Base-by-base conservation (phyloP, 2,329 filamentous ascomycete species). In the Seiridium cupressi region DNA sequence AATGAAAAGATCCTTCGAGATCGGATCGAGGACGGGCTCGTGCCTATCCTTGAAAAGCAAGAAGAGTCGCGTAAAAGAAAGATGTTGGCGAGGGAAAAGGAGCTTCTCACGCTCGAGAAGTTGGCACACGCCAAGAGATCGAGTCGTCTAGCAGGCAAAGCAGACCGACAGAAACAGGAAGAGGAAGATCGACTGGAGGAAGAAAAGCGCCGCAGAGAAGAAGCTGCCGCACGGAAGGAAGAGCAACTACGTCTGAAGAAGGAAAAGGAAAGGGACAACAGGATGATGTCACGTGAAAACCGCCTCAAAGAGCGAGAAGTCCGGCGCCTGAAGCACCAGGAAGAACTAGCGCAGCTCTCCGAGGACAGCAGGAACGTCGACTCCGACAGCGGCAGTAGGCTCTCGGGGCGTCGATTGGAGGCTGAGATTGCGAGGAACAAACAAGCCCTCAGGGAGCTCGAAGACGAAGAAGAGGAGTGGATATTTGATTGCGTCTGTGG, bases 401-500 rank as follows among this genome's bases (percentile, higher is more conserved):
- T 90, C 32, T 96, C 93, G 2, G 90, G 93, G 67, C 87, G 93
- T 56, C 88, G 90, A 59, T 84, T 93, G n/a, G 89, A 92, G 69
- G 87, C 87, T 3, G 90, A 95, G 72, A 91, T 96, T 69, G 90
- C 93, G 69, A 90, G 84, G 73, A 91, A 88, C 64, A 89, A 90
- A 72, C 88, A 88, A 72, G 91, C 91, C 40, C 79, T 97, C 9
- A 84, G 90, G 66, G 85, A 89, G 58, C 82, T 97, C 32, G 84
- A 83, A 51, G 76, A 80, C 34, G 77, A 87, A 65, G 91, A 95
- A 53, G 91, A 92, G 10, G 87, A 93, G 56, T 98, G 95, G 95
- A 84, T 92, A 44, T 99, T 99, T 68, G 95, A 99, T 72, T 99
- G 95, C 72, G 84, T 91, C 34, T 99, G 95, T 73, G 94, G 94